Evolutionary conservation across 805 yeast genomes (phyloP).

Genomic region (Sugiyamaella valdiviana): DNA sequence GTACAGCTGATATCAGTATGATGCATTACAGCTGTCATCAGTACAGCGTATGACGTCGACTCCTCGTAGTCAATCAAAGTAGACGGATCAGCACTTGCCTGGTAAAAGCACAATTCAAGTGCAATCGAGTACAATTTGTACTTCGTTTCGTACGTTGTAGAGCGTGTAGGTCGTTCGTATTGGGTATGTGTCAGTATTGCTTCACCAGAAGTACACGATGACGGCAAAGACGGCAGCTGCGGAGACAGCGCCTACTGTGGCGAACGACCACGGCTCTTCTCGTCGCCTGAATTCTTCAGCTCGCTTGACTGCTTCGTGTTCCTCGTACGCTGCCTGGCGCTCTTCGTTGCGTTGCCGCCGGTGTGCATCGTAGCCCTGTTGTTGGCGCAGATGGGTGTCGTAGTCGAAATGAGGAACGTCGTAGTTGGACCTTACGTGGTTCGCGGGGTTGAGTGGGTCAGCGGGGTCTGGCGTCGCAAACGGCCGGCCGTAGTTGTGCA

Average conservation of each 20-base stretch:
- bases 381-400: slow-evolving; percentile 29
- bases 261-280: background rate
- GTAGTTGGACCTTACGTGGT: slow-evolving; percentile 21
- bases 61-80: too few relatives aligned
- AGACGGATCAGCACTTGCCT: too few relatives aligned
- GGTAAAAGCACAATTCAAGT: too few relatives aligned
- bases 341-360: slow-evolving; percentile 15
- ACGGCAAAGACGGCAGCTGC: background rate
- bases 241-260: background rate
- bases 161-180: too few relatives aligned
- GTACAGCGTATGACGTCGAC: too few relatives aligned
- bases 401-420: slow-evolving; percentile 36
- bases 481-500: background rate
- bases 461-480: slow-evolving; percentile 5
- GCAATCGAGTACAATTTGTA: too few relatives aligned
- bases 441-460: slow-evolving; percentile 25
- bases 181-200: too few relatives aligned
- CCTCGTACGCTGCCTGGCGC: background rate
- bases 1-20: too few relatives aligned
- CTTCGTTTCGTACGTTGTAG: too few relatives aligned
- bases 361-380: slow-evolving; percentile 27
- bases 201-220: background rate
- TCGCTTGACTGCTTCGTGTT: background rate
- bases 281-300: background rate
- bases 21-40: too few relatives aligned